Conservation (phyloP, 2,329 filamentous ascomycete genomes). For the Mycocentrospora acerina region DNA sequence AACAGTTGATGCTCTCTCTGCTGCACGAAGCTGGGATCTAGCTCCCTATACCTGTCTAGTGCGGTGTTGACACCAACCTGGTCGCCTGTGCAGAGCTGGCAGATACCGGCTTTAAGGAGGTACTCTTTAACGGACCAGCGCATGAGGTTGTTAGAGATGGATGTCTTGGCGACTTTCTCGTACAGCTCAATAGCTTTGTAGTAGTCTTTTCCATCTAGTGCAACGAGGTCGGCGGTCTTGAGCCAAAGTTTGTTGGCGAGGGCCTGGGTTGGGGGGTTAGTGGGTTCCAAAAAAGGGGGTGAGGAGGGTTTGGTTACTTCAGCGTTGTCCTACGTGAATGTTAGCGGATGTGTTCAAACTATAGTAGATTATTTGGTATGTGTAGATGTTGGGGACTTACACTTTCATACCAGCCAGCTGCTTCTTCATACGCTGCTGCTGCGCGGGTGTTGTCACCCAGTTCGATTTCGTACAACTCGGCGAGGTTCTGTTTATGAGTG, state of each 20-base stretch:
- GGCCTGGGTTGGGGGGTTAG: slow-evolving; percentile 43
- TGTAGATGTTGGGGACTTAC: slow-evolving; percentile 21
- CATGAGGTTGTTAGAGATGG: slow-evolving; percentile 79
- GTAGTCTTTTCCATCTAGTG: slow-evolving; percentile 77
- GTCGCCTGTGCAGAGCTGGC: slow-evolving; percentile 77
- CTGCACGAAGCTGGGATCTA: slow-evolving; percentile 63
- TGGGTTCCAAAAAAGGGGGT: slow-evolving; percentile 14
- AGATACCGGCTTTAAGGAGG: slow-evolving; percentile 90
- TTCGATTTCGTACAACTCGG: slow-evolving; percentile 81
- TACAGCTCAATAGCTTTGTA: slow-evolving; percentile 54
- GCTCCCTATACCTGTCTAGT: slow-evolving; percentile 77
- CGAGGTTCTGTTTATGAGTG: slow-evolving; percentile 85
- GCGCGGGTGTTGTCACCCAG: slow-evolving; percentile 76
- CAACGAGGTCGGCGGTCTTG: slow-evolving; percentile 86
- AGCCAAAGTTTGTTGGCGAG: slow-evolving; percentile 92
- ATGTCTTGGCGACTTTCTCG: slow-evolving; percentile 77
- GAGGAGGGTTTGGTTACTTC: slow-evolving; percentile 26
- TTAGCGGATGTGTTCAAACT: slow-evolving; percentile 14
- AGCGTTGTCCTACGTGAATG: slow-evolving; percentile 34
- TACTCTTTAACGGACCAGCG: slow-evolving; percentile 78
- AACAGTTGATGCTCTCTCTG: slow-evolving; percentile 83
- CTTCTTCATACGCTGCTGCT: slow-evolving; percentile 79
- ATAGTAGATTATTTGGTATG: too few relatives aligned
- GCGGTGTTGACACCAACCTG: slow-evolving; percentile 77
- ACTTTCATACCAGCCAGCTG: slow-evolving; percentile 81